A percentile compares a stretch with the other conserved stretches of the same genome.
Conservation (phyloP, 2,329 filamentous ascomycete genomes). For the Penicillium capsulatum region DNA sequence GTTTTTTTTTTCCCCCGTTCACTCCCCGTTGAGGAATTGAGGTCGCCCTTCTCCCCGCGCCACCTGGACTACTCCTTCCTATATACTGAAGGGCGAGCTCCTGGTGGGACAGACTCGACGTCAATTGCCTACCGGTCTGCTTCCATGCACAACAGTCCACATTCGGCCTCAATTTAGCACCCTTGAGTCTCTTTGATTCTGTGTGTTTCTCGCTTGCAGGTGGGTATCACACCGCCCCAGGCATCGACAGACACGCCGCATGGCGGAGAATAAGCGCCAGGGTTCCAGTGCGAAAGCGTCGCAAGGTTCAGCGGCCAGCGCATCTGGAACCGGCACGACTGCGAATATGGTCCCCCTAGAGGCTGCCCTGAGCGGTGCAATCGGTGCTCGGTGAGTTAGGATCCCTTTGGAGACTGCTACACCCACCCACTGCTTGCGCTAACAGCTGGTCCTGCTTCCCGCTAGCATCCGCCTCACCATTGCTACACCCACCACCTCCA, state of each 20-base stretch:
- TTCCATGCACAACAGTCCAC: conserved; percentile 6
- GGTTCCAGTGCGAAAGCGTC: conserved; percentile 50
- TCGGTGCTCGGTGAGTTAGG: conserved; percentile 56
- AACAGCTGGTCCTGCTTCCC: neutral
- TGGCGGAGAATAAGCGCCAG: conserved; percentile 59
- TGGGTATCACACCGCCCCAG: conserved; percentile 16
- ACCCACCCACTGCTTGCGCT: neutral
- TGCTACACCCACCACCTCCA: conserved; percentile 47
- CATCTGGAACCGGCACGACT: conserved; percentile 36
- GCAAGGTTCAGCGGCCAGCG: conserved; percentile 33
- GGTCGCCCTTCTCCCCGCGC: neutral
- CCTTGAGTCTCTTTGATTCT: neutral
- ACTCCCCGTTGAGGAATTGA: neutral
- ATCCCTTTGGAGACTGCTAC: neutral
- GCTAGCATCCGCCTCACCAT: conserved; percentile 57
- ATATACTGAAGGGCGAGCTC: neutral
- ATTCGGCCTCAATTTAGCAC: neutral
- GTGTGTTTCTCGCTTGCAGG: neutral
- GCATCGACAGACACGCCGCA: conserved; percentile 26
- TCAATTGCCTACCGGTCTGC: conserved; percentile 5
- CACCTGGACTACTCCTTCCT: neutral
- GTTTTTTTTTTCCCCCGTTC: neutral
- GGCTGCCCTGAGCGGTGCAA: conserved; percentile 54
- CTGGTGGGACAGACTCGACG: neutral
- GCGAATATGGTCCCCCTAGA: conserved; percentile 49